A percentile compares a stretch with the other conserved stretches of the same genome.
phyloP scores from a whole-genome alignment of 2,329 filamentous ascomycete genomes.

The Calonectria multiphialidica region DNA sequence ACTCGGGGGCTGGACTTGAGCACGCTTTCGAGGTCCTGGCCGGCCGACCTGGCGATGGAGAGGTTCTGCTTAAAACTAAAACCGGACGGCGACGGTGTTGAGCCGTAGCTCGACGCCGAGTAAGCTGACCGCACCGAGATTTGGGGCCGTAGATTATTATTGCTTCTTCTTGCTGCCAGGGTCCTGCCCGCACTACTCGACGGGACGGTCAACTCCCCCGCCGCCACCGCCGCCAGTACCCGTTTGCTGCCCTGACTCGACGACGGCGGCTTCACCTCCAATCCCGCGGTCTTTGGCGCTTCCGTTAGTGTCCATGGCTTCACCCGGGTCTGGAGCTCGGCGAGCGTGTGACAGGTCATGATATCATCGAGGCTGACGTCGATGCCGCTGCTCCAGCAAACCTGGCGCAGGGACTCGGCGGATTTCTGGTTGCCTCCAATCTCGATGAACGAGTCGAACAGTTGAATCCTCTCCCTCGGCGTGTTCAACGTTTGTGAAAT shows the following conservation, averaged over 20 bases:
- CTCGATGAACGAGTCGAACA: conserved; percentile 58
- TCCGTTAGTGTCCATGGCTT: conserved; percentile 23
- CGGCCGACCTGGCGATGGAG: conserved; percentile 6
- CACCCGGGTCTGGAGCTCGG: conserved; percentile 58
- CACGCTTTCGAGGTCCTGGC: conserved; percentile 50
- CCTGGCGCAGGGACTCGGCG: conserved; percentile 40
- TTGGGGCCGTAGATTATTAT: not conserved
- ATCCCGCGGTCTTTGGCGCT: not conserved
- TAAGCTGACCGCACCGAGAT: not conserved
- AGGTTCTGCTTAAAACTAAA: not conserved
- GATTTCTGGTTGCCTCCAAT: conserved; percentile 55
- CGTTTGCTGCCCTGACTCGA: too few relatives aligned
- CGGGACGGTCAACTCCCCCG: not conserved
- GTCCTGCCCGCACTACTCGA: conserved; percentile 12
- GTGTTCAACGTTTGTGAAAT: conserved; percentile 54
- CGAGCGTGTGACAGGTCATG: conserved; percentile 56
- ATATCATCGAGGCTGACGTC: conserved; percentile 55
- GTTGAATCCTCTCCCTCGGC: conserved; percentile 45
- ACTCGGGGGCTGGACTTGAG: conserved; percentile 55
- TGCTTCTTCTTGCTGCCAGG: not conserved
- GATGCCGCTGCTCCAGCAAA: conserved; percentile 38
- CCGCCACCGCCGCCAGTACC: too few relatives aligned
- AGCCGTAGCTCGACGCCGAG: conserved; percentile 31
- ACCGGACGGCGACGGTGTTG: conserved; percentile 20
- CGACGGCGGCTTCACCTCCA: too few relatives aligned